phyloP scores from a whole-genome alignment of 306 rosid species.

The Trifolium fragiferum region DNA sequence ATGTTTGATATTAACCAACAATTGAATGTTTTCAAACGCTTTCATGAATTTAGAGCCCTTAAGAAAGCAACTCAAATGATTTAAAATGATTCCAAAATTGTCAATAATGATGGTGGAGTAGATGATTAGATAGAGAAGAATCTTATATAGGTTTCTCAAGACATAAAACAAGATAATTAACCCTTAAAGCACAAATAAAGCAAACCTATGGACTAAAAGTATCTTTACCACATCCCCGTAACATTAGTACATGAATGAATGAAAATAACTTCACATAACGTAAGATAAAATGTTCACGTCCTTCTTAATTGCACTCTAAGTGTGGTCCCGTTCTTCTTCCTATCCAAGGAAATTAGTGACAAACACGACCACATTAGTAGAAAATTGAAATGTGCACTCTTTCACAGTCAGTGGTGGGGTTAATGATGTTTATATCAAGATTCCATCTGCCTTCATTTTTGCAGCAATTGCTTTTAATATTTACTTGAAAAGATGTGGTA shows the following conservation, averaged over 20 bases:
- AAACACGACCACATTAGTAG: conserved; percentile 22
- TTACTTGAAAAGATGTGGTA: conserved; percentile 19
- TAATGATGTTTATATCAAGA: conserved; percentile 9
- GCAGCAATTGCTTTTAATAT: conserved; percentile 21
- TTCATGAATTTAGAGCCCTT: not conserved
- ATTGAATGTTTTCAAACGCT: not conserved
- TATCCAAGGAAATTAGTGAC: conserved; percentile 17
- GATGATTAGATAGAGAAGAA: conserved; percentile 38
- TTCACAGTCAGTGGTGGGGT: conserved; percentile 24
- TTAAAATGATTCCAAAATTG: conserved; percentile 6
- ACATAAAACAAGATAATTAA: conserved; percentile 16
- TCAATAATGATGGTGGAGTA: conserved; percentile 17
- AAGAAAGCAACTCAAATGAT: conserved; percentile 31
- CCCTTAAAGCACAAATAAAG: conserved; percentile 19
- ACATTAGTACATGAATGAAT: not conserved
- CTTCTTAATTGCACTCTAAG: conserved; percentile 13
- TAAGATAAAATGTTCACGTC: conserved; percentile 33
- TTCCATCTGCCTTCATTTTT: conserved; percentile 33
- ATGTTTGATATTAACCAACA: conserved; percentile 37
- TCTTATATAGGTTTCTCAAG: conserved; percentile 33
- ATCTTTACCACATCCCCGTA: conserved; percentile 18
- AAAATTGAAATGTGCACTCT: conserved; percentile 23
- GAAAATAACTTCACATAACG: conserved; percentile 37
- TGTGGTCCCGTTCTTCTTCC: conserved; percentile 29
- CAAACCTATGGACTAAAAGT: conserved; percentile 7